Evolutionary conservation across 768 basidiomycete genomes (phyloP).

Genomic region (Termitomyces sp.): DNA sequence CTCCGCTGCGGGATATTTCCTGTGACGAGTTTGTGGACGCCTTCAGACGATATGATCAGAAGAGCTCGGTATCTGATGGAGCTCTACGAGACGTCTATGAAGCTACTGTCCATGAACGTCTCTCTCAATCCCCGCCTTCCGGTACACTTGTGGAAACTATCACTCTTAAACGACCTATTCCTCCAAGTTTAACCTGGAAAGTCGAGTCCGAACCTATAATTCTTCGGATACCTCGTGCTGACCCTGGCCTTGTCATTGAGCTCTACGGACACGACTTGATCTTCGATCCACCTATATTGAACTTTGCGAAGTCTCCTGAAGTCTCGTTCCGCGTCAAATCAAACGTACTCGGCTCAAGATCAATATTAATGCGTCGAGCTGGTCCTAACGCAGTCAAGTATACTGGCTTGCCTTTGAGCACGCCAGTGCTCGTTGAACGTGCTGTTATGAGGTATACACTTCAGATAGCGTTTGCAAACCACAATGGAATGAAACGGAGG

Average conservation of each 20-base stretch:
- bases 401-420: slow-evolving; percentile 74
- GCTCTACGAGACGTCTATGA: slow-evolving; percentile 72
- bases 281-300: slow-evolving; percentile 83
- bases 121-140: slow-evolving; percentile 62
- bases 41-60: slow-evolving; percentile 74
- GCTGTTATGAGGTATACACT: slow-evolving; percentile 97
- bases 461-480: slow-evolving; percentile 79
- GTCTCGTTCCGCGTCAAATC: slow-evolving; percentile 90
- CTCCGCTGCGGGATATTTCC: slow-evolving; percentile 55
- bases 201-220: slow-evolving; percentile 84
- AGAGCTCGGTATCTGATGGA: slow-evolving; percentile 67
- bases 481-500: slow-evolving; percentile 62
- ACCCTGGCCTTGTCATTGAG: slow-evolving; percentile 78
- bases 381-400: slow-evolving; percentile 84
- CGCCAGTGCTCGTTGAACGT: slow-evolving; percentile 75
- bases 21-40: slow-evolving; percentile 78
- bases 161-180: slow-evolving; percentile 68
- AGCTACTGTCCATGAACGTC: slow-evolving; percentile 65
- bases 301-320: slow-evolving; percentile 71
- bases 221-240: slow-evolving; percentile 78
- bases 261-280: slow-evolving; percentile 82
- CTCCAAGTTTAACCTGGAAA: slow-evolving; percentile 79
- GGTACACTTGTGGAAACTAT: slow-evolving; percentile 48
- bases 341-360: slow-evolving; percentile 75
- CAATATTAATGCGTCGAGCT: slow-evolving; percentile 76